Base-by-base conservation (phyloP, 1,284 basidiomycete species). In the Trichosporon sp. region DNA sequence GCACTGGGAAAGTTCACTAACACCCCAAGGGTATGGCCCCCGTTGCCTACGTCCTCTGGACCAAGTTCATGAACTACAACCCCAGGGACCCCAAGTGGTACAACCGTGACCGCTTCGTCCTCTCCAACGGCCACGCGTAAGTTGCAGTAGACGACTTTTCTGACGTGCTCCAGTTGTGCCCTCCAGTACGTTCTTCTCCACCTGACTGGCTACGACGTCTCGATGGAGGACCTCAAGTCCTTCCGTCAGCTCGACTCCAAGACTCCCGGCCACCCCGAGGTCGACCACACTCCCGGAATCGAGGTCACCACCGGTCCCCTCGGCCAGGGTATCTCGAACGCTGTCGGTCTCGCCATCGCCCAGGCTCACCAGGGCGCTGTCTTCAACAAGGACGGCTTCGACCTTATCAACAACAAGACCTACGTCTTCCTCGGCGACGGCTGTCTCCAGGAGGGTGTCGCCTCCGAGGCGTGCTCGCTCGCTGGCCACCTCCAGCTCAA, bases 251-350 rank as follows among this genome's bases (percentile, higher is more conserved):
- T 98, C 71, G 91, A 90, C 81, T 96, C 93, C 46, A 87, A 90
- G 81, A 96, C 94, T 65, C 93, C 93, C 56, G 95, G 95, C 79
- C 94, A 97, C 86, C 94, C 94, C 46, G 95, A 98, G 84, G 86
- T 89, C 70, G 88, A 90, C 72, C 91, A 95, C 83, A 95, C 94
- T 26, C 92, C 94, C 77, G 95, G 95, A 78, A 89, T 98, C 75
- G 95, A 98, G 86, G 94, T 97, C 75, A 98, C 95, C 77, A 98
- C 96, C 70, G 96, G 95, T 74, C 95, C 96, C 73, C 91, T 98
- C 43, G 95, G 95, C 66, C 95, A 98, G 85, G 94, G 82, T 80
- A 92, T 98, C 83, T 89, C 92, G 78, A 96, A 95, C 83, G 92
- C 90, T 73, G 93, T 98, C 76, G 95, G 95, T 84, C 86, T 98